These are phyloP conservation scores for Erysimum pusillum DNA, from an alignment of 441 rosid species.

Conservation along the genomic window DNA sequence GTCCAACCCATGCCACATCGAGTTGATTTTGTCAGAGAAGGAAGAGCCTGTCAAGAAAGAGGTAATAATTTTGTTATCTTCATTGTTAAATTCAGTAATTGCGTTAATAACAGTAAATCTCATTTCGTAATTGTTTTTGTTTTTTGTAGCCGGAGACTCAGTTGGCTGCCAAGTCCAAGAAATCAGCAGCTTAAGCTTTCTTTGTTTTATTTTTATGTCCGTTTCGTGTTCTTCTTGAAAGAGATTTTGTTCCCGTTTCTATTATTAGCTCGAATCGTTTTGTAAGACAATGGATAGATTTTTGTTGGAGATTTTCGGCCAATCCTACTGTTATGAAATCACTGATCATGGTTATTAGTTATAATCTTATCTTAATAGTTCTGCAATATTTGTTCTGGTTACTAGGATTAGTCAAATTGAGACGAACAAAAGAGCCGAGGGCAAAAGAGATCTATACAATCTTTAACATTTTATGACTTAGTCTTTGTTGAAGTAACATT, in stretches of 20 bases:
- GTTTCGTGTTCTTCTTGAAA: conserved; percentile 23
- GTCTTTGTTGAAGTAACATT: not conserved
- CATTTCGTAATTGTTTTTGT: conserved; percentile 28
- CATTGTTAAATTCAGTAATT: not conserved
- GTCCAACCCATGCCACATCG: conserved; percentile 98
- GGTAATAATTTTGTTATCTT: conserved; percentile 50
- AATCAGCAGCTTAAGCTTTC: conserved; percentile 42
- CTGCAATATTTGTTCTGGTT: not conserved
- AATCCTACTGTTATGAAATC: not conserved
- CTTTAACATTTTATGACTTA: not conserved
- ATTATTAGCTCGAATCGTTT: not conserved
- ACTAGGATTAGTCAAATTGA: not conserved
- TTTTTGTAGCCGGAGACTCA: conserved; percentile 45
- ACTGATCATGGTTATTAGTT: not conserved
- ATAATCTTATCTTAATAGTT: not conserved
- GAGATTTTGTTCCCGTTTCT: conserved; percentile 30
- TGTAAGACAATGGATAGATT: conserved; percentile 38
- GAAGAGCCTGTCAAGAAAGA: conserved; percentile 96
- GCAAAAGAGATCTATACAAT: not conserved
- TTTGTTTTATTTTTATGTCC: conserved; percentile 27
- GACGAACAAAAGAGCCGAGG: not conserved
- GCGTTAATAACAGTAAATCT: not conserved
- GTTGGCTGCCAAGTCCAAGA: conserved; percentile 46
- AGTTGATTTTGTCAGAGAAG: conserved; percentile 86
- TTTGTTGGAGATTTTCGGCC: not conserved